These are phyloP conservation scores for Neofusicoccum laricinum DNA, from an alignment of 2,329 filamentous ascomycete species.

Conservation along the genomic window DNA sequence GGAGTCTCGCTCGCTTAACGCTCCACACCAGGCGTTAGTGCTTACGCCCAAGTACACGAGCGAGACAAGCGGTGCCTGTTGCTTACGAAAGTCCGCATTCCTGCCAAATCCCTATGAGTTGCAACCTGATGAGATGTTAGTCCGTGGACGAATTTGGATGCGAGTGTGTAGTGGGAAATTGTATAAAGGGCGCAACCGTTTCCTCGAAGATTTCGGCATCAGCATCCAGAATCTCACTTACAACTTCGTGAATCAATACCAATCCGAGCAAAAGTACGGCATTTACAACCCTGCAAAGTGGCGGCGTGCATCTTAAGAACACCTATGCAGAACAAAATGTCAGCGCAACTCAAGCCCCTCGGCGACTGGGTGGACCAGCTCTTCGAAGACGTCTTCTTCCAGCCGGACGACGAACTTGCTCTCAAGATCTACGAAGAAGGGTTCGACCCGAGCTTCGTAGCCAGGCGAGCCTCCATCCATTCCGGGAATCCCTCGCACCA, in stretches of 20 bases:
- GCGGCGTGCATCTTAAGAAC: no score
- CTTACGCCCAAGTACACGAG: not conserved
- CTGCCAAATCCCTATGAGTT: no score
- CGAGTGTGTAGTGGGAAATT: not conserved
- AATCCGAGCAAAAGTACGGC: not conserved
- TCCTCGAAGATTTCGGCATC: not conserved
- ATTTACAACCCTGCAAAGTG: no score
- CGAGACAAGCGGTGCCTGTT: not conserved
- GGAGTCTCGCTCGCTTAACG: not conserved
- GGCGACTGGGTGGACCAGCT: conserved; percentile 15
- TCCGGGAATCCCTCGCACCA: no score
- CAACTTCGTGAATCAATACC: no score
- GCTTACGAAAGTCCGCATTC: not conserved
- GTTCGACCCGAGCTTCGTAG: conserved; percentile 11
- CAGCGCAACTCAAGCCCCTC: conserved; percentile 13
- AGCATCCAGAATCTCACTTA: not conserved
- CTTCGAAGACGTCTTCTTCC: conserved; percentile 15
- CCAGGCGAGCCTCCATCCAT: not conserved
- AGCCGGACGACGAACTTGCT: not conserved
- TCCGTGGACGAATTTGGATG: not conserved
- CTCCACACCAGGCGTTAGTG: not conserved
- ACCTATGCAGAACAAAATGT: conserved; percentile 1
- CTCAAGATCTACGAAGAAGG: not conserved
- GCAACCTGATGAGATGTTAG: not conserved
- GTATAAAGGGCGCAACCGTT: not conserved